Percentiles rank a stretch among this genome's conserved stretches.
Evolutionary conservation across 768 basidiomycete genomes (phyloP).

Genomic region (Rhodotorula diobovata): DNA sequence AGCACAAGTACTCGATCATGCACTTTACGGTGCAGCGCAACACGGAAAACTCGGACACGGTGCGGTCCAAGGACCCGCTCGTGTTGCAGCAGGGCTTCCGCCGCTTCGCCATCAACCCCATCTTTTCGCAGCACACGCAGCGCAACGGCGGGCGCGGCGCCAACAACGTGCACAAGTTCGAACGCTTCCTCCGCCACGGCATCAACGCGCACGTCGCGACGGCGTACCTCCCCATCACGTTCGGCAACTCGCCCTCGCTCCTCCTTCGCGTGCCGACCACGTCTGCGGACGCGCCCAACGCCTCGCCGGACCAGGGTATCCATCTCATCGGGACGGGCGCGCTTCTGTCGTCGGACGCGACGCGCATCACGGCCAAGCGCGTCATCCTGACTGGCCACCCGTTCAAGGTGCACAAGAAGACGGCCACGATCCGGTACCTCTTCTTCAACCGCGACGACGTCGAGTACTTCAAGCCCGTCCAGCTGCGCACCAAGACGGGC

Average conservation of each 20-base stretch:
- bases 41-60: slow-evolving; percentile 82
- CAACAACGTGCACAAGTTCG: slow-evolving; percentile 97
- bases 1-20: slow-evolving; percentile 88
- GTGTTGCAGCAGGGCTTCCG: slow-evolving; percentile 85
- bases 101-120: slow-evolving; percentile 72
- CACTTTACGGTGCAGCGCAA: slow-evolving; percentile 92
- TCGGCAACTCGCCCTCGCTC: slow-evolving; percentile 55
- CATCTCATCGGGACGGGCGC: slow-evolving; percentile 82
- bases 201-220: slow-evolving; percentile 66
- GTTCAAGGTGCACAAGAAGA: slow-evolving; percentile 94
- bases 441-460: slow-evolving; percentile 94
- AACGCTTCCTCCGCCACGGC: slow-evolving; percentile 81
- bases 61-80: slow-evolving; percentile 91
- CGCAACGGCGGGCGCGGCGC: slow-evolving; percentile 81
- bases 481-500: slow-evolving; percentile 86
- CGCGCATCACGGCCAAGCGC: slow-evolving; percentile 86
- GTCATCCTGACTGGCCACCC: slow-evolving; percentile 92
- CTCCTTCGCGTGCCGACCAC: slow-evolving; percentile 33
- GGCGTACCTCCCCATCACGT: slow-evolving; percentile 78
- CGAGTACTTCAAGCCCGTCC: slow-evolving; percentile 85
- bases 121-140: slow-evolving; percentile 82
- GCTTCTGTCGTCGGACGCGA: slow-evolving; percentile 83
- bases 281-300: slow-evolving; percentile 7
- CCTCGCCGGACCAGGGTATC: slow-evolving; percentile 26
- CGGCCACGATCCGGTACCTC: slow-evolving; percentile 96